Conservation (phyloP, 108 stramenopile genomes). For the Parietichytrium sp. region DNA sequence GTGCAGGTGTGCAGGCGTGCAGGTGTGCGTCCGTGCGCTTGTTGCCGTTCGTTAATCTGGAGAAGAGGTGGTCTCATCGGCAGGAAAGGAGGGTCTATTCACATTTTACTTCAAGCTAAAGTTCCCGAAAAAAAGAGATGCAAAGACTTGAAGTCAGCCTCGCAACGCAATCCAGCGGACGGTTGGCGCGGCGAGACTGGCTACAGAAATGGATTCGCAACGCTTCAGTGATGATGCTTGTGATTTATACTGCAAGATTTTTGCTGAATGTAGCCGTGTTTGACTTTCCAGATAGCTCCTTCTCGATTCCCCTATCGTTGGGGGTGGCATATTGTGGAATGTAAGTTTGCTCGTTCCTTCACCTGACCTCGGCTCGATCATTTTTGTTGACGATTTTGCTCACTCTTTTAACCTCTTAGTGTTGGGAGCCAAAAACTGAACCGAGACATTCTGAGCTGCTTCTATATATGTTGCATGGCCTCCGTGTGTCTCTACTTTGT, state of each 20-base stretch:
- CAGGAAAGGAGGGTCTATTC: no score
- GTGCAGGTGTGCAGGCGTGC: no score
- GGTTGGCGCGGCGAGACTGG: background rate
- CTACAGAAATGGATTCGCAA: background rate
- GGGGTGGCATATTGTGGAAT: constrained; percentile 32
- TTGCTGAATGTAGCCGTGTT: constrained; percentile 9
- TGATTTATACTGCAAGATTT: background rate
- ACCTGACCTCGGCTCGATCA: no score
- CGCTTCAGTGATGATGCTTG: background rate
- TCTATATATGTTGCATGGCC: constrained; percentile 26
- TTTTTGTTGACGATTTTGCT: no score
- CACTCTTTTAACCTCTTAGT: no score
- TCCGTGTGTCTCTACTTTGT: background rate
- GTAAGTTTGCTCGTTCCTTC: no score
- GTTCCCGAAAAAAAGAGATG: no score
- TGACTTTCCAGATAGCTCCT: constrained; percentile 12
- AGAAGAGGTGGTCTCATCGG: no score
- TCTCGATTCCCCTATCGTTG: constrained; percentile 25
- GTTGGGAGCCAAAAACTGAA: background rate
- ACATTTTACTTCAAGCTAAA: no score
- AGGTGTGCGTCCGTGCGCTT: no score
- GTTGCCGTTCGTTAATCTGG: no score
- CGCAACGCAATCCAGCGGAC: background rate
- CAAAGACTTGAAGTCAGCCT: no score
- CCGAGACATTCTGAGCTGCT: constrained; percentile 19